Percentiles rank a stretch among this genome's conserved stretches.
Conservation (phyloP, 495 filamentous ascomycete species). For the Pseudevernia furfuracea region DNA sequence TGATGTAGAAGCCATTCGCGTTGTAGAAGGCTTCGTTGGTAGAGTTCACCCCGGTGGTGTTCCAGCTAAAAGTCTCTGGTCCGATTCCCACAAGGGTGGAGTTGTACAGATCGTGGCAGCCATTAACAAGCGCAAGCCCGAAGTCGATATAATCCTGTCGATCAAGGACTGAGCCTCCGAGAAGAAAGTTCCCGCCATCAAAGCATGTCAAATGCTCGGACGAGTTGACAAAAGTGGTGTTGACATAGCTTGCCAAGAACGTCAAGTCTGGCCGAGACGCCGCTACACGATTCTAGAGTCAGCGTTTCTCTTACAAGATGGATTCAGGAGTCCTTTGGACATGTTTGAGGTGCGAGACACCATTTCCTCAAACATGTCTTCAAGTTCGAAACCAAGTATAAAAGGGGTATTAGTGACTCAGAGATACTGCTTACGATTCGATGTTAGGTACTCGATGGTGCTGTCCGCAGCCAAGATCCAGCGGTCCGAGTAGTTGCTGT, state of each 20-base stretch:
- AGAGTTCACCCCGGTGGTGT: slow-evolving; percentile 41
- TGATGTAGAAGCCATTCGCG: slow-evolving; percentile 66
- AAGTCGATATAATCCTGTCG: slow-evolving; percentile 60
- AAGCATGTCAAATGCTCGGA: slow-evolving; percentile 75
- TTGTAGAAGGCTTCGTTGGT: slow-evolving; percentile 52
- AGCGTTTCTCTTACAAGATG: background rate
- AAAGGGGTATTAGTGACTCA: background rate
- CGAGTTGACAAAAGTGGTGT: slow-evolving; percentile 42
- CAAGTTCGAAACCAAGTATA: background rate
- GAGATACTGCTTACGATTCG: slow-evolving; percentile 41
- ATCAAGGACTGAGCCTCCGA: slow-evolving; percentile 67
- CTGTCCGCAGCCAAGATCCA: slow-evolving; percentile 77
- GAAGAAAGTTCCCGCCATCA: slow-evolving; percentile 76
- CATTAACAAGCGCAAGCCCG: slow-evolving; percentile 64
- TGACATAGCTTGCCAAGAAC: slow-evolving; percentile 59
- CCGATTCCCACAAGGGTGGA: slow-evolving; percentile 65
- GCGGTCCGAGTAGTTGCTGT: slow-evolving; percentile 55
- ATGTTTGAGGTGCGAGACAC: no score
- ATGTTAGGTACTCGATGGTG: slow-evolving; percentile 61
- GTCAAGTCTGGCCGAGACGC: slow-evolving; percentile 61
- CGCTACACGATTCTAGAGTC: slow-evolving; percentile 25
- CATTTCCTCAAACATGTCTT: background rate
- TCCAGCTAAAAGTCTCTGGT: slow-evolving; percentile 71
- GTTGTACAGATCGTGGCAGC: slow-evolving; percentile 68
- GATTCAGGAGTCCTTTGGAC: background rate